Percentiles rank a stretch among this genome's conserved stretches.
phyloP scores from a whole-genome alignment of 768 basidiomycete species.

The Suillus subaureus region DNA sequence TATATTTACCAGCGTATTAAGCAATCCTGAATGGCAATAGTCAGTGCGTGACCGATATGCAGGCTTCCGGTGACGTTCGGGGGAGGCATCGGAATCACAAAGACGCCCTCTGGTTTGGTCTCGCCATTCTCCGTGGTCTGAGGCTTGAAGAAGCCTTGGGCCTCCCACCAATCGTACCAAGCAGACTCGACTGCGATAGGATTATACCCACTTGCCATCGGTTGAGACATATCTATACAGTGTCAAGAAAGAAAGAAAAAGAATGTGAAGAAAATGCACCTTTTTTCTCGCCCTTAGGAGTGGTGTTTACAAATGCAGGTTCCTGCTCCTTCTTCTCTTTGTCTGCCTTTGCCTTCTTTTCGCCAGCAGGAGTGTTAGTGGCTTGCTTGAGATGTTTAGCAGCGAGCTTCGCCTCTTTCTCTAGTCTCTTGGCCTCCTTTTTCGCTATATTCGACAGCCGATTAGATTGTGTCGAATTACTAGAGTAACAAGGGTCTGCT shows the following conservation, averaged over 20 bases:
- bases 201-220: slow-evolving; percentile 94
- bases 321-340: slow-evolving; percentile 75
- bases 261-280: slow-evolving; percentile 45
- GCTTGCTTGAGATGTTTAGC: slow-evolving; percentile 55
- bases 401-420: slow-evolving; percentile 78
- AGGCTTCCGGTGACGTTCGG: slow-evolving; percentile 96
- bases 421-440: slow-evolving; percentile 82
- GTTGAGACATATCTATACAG: slow-evolving; percentile 71
- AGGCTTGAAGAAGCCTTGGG: slow-evolving; percentile 89
- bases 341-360: slow-evolving; percentile 76
- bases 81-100: slow-evolving; percentile 89
- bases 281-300: slow-evolving; percentile 92
- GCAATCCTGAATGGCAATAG: slow-evolving; percentile 87
- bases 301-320: slow-evolving; percentile 82
- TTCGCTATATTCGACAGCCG: slow-evolving; percentile 51
- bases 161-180: slow-evolving; percentile 99
- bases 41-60: slow-evolving; percentile 95
- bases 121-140: slow-evolving; percentile 58
- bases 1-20: slow-evolving; percentile 80
- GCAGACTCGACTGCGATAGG: slow-evolving; percentile 92
- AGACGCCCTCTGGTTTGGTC: slow-evolving; percentile 63
- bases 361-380: slow-evolving; percentile 41
- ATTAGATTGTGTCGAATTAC: slow-evolving; percentile 6
- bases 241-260: slow-evolving; percentile 8
- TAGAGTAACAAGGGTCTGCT: slow-evolving; percentile 12